These are phyloP conservation scores for Colletotrichum karsti DNA, from an alignment of 2,329 filamentous ascomycete genomes.

Conservation along the genomic window DNA sequence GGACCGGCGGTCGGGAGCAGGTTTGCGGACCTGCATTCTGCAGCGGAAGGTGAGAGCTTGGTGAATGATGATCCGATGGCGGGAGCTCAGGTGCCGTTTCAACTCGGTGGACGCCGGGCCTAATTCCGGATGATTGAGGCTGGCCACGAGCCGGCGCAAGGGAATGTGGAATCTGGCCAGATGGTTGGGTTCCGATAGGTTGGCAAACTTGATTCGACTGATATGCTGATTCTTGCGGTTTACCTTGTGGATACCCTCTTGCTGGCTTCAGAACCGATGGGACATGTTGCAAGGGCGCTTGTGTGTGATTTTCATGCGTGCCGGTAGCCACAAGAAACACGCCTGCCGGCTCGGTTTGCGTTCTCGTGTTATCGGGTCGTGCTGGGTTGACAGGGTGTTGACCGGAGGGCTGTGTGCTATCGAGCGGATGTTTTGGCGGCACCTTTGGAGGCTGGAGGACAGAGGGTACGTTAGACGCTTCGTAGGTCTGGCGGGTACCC, in stretches of 20 bases:
- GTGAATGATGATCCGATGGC: background rate
- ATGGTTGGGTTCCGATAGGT: background rate
- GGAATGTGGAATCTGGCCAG: background rate
- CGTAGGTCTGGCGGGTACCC: conserved; percentile 28
- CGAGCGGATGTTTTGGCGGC: conserved; percentile 29
- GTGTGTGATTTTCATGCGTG: background rate
- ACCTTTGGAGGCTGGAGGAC: conserved; percentile 34
- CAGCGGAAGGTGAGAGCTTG: background rate
- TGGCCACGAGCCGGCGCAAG: background rate
- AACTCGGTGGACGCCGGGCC: conserved; percentile 10
- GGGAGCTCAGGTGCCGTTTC: conserved; percentile 4
- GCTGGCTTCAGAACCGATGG: conserved; percentile 41
- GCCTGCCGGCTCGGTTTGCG: background rate
- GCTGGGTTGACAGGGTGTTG: background rate
- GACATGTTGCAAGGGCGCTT: conserved; percentile 27
- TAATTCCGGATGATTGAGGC: background rate
- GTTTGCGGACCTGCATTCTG: no score
- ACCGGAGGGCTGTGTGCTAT: background rate
- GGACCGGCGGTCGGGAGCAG: background rate
- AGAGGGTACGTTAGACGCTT: conserved; percentile 32
- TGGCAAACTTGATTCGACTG: background rate
- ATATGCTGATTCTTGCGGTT: background rate
- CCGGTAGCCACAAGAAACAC: background rate
- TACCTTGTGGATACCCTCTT: conserved; percentile 27
- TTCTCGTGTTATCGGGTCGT: background rate